Evolutionary conservation across 2,329 filamentous ascomycete species (phyloP).

Genomic region (Whalleya microplaca): DNA sequence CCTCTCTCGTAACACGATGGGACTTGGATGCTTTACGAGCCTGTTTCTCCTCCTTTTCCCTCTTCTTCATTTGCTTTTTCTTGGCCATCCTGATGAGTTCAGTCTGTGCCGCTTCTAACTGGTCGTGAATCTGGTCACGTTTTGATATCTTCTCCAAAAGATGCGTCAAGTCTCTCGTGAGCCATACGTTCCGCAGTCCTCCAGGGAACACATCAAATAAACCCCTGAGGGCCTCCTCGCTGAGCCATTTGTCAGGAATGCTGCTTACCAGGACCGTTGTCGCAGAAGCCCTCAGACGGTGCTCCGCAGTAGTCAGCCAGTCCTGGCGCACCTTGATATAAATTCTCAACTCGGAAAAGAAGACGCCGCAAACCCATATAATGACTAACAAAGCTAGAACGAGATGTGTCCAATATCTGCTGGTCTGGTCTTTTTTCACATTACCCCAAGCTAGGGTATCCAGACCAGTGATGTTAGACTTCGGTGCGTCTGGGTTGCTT

Average conservation of each 20-base stretch:
- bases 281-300: conserved; percentile 88
- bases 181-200: conserved; percentile 93
- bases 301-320: conserved; percentile 91
- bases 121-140: conserved; percentile 70
- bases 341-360: conserved; percentile 82
- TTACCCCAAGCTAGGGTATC: conserved; percentile 90
- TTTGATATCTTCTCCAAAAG: conserved; percentile 82
- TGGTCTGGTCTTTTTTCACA: conserved; percentile 65
- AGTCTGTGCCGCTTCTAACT: conserved; percentile 82
- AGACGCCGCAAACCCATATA: conserved; percentile 82
- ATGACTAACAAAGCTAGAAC: conserved; percentile 78
- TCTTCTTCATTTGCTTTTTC: conserved; percentile 73
- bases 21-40: conserved; percentile 56
- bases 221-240: conserved; percentile 75
- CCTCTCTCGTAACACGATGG: conserved; percentile 55
- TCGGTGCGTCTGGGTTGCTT: conserved; percentile 14
- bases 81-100: conserved; percentile 80
- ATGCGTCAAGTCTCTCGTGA: conserved; percentile 86
- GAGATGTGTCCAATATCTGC: conserved; percentile 83
- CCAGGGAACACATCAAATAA: conserved; percentile 97
- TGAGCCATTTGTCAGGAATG: conserved; percentile 91
- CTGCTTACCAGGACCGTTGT: conserved; percentile 93
- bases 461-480: conserved; percentile 62
- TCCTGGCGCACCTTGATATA: conserved; percentile 95
- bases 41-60: conserved; percentile 66